These are phyloP conservation scores for Ogataea methanolica DNA, from an alignment of 805 yeast genomes.

Conservation along the genomic window DNA sequence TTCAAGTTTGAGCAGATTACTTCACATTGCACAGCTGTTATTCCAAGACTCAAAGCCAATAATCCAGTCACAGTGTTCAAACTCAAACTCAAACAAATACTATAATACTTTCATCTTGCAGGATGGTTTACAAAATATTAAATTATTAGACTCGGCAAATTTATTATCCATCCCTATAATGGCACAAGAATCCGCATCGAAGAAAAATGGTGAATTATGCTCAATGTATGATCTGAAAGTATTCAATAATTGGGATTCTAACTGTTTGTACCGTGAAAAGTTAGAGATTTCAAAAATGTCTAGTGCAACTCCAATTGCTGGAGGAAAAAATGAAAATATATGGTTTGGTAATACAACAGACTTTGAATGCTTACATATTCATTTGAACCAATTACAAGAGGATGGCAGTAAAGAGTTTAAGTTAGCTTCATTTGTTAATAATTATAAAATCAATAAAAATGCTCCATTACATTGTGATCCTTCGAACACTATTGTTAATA, in stretches of 20 bases:
- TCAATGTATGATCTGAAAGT: conserved; percentile 36
- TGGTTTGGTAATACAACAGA: conserved; percentile 88
- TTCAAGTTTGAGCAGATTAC: conserved; percentile 34
- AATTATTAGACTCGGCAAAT: conserved; percentile 14
- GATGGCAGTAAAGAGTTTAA: no score
- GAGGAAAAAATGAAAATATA: conserved; percentile 32
- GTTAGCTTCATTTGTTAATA: neutral
- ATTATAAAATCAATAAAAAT: neutral
- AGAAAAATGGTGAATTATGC: conserved; percentile 25
- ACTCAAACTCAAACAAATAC: conserved; percentile 6
- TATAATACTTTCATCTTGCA: conserved; percentile 28
- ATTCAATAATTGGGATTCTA: conserved; percentile 61
- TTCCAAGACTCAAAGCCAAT: conserved; percentile 21
- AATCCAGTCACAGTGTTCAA: neutral
- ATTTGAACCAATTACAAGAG: conserved; percentile 10
- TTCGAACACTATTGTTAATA: conserved; percentile 43
- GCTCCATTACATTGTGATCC: conserved; percentile 47
- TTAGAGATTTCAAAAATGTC: conserved; percentile 84
- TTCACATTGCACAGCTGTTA: conserved; percentile 40
- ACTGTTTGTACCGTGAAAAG: conserved; percentile 67
- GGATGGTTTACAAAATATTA: conserved; percentile 10
- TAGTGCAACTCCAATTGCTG: conserved; percentile 55
- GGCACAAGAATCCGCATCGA: conserved; percentile 17
- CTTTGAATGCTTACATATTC: conserved; percentile 40
- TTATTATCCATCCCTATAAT: conserved; percentile 28